Percentiles rank a stretch among this genome's conserved stretches.
Evolutionary conservation across 2,329 filamentous ascomycete species (phyloP).

Genomic region (Rosellinia necatrix): DNA sequence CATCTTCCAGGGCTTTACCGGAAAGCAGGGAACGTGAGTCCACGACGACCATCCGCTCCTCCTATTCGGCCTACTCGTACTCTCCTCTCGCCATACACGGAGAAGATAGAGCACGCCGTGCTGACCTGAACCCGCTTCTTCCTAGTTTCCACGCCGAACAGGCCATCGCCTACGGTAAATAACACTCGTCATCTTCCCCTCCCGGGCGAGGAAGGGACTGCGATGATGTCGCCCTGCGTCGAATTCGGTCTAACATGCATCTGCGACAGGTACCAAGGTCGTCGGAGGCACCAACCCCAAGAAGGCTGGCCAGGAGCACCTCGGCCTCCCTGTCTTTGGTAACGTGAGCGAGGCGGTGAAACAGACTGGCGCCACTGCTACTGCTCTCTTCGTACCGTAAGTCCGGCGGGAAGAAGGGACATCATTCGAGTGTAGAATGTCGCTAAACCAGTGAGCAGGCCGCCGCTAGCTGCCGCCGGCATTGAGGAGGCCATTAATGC

Average conservation of each 20-base stretch:
- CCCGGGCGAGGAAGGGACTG: conserved; percentile 5
- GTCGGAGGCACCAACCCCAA: conserved; percentile 99
- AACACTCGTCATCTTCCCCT: conserved; percentile 8
- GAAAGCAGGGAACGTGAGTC: conserved; percentile 91
- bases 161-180: conserved; percentile 94
- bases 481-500: conserved; percentile 96
- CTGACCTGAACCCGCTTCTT: conserved; percentile 38
- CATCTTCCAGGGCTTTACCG: conserved; percentile 95
- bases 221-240: not conserved
- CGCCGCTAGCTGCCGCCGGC: conserved; percentile 87
- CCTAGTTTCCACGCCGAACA: conserved; percentile 93
- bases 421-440: not conserved
- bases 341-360: conserved; percentile 87
- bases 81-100: too few relatives aligned
- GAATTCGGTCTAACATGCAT: conserved; percentile 39
- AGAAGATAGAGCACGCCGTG: too few relatives aligned
- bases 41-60: not conserved
- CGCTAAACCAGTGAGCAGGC: conserved; percentile 54
- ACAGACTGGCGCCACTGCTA: conserved; percentile 87
- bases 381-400: conserved; percentile 95
- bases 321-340: conserved; percentile 90
- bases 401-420: conserved; percentile 28
- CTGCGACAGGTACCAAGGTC: conserved; percentile 80
- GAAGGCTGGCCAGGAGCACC: conserved; percentile 90
- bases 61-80: too few relatives aligned